phyloP scores from a whole-genome alignment of 2,329 filamentous ascomycete species.

The Aspergillus cejpii region DNA sequence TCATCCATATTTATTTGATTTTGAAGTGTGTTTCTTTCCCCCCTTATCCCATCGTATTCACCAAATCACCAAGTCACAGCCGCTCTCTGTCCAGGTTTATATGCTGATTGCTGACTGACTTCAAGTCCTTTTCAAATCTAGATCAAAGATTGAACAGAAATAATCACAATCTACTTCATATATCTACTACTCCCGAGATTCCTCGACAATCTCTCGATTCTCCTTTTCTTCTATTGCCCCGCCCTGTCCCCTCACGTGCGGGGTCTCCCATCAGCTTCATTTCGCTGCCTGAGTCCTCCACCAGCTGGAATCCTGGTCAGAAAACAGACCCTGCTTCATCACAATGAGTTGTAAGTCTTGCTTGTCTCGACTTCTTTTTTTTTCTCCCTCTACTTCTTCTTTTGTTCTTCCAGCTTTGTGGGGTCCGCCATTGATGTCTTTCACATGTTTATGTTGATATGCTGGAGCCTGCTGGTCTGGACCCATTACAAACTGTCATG shows the following conservation, averaged over 20 bases:
- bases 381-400: not conserved
- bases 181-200: not conserved
- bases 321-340: conserved; percentile 2
- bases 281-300: conserved; percentile 14
- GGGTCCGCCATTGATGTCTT: conserved; percentile 5
- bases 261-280: conserved; percentile 17
- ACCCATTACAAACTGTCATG: conserved; percentile 2
- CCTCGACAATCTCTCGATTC: not conserved
- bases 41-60: too few species aligned
- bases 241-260: conserved; percentile 18
- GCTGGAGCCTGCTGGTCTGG: conserved; percentile 3
- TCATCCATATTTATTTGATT: too few species aligned
- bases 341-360: conserved; percentile 24
- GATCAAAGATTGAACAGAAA: too few species aligned
- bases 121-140: too few species aligned
- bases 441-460: not conserved
- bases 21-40: too few species aligned
- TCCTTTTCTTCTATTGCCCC: conserved; percentile 5
- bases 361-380: too few species aligned
- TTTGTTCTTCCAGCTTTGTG: conserved; percentile 1
- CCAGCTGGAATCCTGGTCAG: conserved; percentile 5
- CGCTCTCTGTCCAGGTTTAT: too few species aligned
- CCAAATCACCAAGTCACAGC: too few species aligned
- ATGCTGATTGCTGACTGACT: too few species aligned
- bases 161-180: too few species aligned